Evolutionary conservation across 2,329 filamentous ascomycete species (phyloP).

Genomic region (Acephala macrosclerotiorum): DNA sequence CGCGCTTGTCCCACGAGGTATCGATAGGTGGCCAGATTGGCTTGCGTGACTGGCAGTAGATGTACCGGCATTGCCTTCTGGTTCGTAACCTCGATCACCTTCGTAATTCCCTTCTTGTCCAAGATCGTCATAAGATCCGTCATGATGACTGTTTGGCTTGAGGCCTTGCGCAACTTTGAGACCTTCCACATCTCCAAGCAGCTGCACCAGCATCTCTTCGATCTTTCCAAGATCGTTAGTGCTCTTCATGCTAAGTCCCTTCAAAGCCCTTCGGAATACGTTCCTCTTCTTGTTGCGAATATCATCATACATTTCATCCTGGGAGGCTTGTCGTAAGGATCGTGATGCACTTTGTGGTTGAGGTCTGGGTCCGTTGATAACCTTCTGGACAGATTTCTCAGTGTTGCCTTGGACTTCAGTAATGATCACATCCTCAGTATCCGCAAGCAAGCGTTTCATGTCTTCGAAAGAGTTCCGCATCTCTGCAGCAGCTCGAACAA

Average conservation of each 20-base stretch:
- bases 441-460: conserved; percentile 89
- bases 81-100: conserved; percentile 80
- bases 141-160: conserved; percentile 60
- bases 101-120: conserved; percentile 69
- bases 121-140: conserved; percentile 73
- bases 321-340: conserved; percentile 54
- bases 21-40: conserved; percentile 78
- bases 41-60: conserved; percentile 75
- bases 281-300: conserved; percentile 82
- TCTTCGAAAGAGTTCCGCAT: conserved; percentile 98
- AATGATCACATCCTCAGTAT: conserved; percentile 90
- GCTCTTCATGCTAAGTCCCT: conserved; percentile 87
- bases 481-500: conserved; percentile 92
- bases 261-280: conserved; percentile 92
- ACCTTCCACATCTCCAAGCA: conserved; percentile 90
- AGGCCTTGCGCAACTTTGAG: conserved; percentile 67
- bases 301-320: conserved; percentile 61
- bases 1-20: conserved; percentile 57
- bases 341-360: conserved; percentile 68
- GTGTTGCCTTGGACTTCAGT: conserved; percentile 87
- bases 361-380: conserved; percentile 85
- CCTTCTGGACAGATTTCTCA: conserved; percentile 82
- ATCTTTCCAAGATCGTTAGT: conserved; percentile 88
- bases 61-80: conserved; percentile 80
- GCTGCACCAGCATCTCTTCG: conserved; percentile 89